Evolutionary conservation across 2,329 filamentous ascomycete genomes (phyloP).

Genomic region (Elsinoe perseae): DNA sequence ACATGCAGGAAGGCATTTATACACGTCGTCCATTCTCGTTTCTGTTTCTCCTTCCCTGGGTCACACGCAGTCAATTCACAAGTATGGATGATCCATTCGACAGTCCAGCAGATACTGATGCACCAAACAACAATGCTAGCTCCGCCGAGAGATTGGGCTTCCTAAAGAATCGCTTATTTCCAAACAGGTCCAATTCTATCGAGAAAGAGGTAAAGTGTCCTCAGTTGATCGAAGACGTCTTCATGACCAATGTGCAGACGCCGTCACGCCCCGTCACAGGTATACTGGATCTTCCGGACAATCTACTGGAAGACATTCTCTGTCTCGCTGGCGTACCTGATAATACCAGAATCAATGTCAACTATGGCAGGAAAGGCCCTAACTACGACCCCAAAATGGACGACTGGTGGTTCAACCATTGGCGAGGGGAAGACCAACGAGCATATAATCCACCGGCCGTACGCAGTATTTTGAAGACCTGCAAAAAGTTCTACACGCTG

Average conservation of each 20-base stretch:
- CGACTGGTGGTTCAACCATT: constrained; percentile 6
- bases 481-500: not conserved
- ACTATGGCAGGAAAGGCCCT: not conserved
- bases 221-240: not conserved
- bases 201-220: not conserved
- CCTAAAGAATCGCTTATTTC: not conserved
- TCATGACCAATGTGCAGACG: not conserved
- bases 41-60: not conserved
- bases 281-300: not conserved
- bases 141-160: not conserved
- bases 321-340: not conserved
- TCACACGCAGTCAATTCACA: not conserved
- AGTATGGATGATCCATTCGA: not conserved
- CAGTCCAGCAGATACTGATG: not conserved
- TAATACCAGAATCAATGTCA: constrained; percentile 3
- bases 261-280: not conserved
- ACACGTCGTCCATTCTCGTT: not conserved
- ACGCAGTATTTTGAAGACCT: not conserved
- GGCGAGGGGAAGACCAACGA: not conserved
- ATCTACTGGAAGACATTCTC: not conserved
- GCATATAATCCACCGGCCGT: not conserved
- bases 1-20: not conserved
- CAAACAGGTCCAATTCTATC: not conserved
- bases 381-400: not conserved
- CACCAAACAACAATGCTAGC: not conserved